phyloP scores from a whole-genome alignment of 2,329 filamentous ascomycete genomes.

The Alternaria conjuncta region DNA sequence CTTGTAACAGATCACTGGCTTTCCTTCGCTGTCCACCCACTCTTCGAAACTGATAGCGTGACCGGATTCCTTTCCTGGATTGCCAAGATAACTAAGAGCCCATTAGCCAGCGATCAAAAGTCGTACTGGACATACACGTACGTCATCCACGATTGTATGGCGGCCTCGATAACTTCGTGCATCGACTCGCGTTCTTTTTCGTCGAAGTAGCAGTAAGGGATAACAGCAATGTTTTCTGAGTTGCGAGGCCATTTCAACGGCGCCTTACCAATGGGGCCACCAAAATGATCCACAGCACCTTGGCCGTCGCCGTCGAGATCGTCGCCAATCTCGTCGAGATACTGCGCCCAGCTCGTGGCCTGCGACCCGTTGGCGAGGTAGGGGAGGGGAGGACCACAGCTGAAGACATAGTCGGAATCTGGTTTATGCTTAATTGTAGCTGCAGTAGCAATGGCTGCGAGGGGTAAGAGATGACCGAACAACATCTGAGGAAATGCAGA shows the following conservation, averaged over 20 bases:
- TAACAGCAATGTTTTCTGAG: neutral
- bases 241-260: neutral
- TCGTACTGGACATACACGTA: neutral
- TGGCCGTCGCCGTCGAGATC: neutral
- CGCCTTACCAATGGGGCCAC: neutral
- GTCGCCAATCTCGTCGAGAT: neutral
- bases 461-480: neutral
- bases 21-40: neutral
- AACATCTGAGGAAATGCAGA: neutral
- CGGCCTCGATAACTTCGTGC: neutral
- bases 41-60: slow-evolving; percentile 6
- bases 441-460: neutral
- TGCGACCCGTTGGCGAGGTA: neutral
- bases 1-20: neutral
- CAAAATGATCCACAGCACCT: neutral
- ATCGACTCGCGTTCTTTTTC: neutral
- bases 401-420: neutral
- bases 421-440: neutral
- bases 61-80: neutral
- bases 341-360: neutral
- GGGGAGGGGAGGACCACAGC: neutral
- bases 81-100: neutral
- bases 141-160: neutral
- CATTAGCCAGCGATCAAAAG: neutral
- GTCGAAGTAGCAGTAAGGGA: slow-evolving; percentile 1